Evolutionary conservation across 2,329 filamentous ascomycete species (phyloP).

Genomic region (Penicillium polonicum): DNA sequence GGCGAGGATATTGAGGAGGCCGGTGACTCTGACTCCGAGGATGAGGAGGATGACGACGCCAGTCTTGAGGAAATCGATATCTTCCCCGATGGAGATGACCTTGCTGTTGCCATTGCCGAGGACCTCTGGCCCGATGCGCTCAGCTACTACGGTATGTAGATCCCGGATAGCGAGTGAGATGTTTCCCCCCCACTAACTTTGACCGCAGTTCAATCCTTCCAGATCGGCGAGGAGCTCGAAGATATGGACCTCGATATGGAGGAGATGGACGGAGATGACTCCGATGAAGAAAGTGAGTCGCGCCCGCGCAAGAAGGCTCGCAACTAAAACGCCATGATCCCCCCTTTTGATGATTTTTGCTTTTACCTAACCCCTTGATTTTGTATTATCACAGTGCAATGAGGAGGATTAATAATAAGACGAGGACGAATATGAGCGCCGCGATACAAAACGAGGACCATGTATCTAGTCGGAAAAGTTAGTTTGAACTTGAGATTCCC

Average conservation of each 20-base stretch:
- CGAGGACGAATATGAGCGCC: slow-evolving; percentile 81
- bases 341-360: slow-evolving; percentile 21
- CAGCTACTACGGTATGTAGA: slow-evolving; percentile 80
- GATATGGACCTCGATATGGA: slow-evolving; percentile 66
- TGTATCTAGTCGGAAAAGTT: slow-evolving; percentile 50
- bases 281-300: slow-evolving; percentile 49
- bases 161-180: neutral
- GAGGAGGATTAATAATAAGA: slow-evolving; percentile 79
- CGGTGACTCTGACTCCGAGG: slow-evolving; percentile 46
- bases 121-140: slow-evolving; percentile 87
- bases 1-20: slow-evolving; percentile 52
- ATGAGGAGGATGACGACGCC: slow-evolving; percentile 60
- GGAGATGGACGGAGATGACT: slow-evolving; percentile 48
- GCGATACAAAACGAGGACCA: slow-evolving; percentile 89
- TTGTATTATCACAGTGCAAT: slow-evolving; percentile 55
- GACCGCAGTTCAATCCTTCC: slow-evolving; percentile 65
- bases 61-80: slow-evolving; percentile 72
- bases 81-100: slow-evolving; percentile 80
- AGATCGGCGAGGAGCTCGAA: slow-evolving; percentile 59
- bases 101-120: slow-evolving; percentile 78
- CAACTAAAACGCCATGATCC: slow-evolving; percentile 29
- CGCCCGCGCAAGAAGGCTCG: slow-evolving; percentile 48
- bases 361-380: slow-evolving; percentile 18
- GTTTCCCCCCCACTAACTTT: slow-evolving; percentile 37
- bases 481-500: slow-evolving; percentile 25